Evolutionary conservation across 108 stramenopile species (phyloP).

Genomic region (Conticribra weissflogii): DNA sequence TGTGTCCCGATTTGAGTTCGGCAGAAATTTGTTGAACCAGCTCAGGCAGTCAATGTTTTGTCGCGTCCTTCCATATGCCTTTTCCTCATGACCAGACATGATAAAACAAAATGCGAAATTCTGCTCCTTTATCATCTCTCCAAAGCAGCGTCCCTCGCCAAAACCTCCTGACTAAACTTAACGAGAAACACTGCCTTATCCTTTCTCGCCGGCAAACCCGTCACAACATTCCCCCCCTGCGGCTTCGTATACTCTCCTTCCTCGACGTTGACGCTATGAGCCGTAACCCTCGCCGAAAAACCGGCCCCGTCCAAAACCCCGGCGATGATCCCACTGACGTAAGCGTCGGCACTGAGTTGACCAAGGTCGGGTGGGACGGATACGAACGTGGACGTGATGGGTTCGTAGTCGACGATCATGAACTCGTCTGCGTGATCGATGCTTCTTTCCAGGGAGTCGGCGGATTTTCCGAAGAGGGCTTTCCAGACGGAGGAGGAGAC

Average conservation of each 20-base stretch:
- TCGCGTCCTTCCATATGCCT: no score
- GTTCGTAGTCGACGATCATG: conserved; percentile 94
- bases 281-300: conserved; percentile 85
- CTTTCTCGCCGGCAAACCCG: conserved; percentile 67
- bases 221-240: conserved; percentile 8
- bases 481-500: conserved; percentile 95
- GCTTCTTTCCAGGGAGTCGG: conserved; percentile 93
- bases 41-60: no score
- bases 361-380: conserved; percentile 87
- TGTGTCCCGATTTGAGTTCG: no score
- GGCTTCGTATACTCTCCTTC: conserved; percentile 56
- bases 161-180: conserved; percentile 86
- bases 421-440: conserved; percentile 95
- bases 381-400: conserved; percentile 88
- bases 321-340: conserved; percentile 90
- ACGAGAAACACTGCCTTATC: conserved; percentile 93
- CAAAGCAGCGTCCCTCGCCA: conserved; percentile 80
- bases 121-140: conserved; percentile 54
- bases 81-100: no score
- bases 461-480: conserved; percentile 91
- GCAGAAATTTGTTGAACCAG: no score
- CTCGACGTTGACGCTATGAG: conserved; percentile 78
- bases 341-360: conserved; percentile 90
- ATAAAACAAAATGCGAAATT: no score
- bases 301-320: conserved; percentile 87